Evolutionary conservation across 2,329 filamentous ascomycete genomes (phyloP), one percentile per base, ranked within the genome.

Genomic region (Fusarium sp.): DNA sequence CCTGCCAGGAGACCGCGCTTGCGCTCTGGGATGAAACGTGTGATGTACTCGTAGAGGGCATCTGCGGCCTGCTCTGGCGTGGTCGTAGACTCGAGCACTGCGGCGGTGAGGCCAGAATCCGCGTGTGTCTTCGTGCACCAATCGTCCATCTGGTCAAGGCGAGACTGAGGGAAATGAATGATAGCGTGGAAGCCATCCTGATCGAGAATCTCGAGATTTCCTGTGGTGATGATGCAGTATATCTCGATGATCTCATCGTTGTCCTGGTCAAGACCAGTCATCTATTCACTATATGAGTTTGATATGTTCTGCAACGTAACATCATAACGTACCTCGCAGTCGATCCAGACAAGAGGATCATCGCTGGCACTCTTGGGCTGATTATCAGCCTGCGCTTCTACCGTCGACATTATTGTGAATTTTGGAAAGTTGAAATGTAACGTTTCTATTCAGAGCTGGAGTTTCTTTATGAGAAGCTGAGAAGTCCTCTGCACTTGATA

Each of bases 201-300:
- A 62, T 97, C 93, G 25, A 97, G 80, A 33, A 96, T 78, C 58
- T 92, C 86, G 20, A 99, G 87, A 64, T 93, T 83, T 53, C 88
- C 86, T 71, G 94, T 92, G 9, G 96, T 99, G 76, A 99, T 87
- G 79, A 96, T 91, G 81, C 94, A 97, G 79, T 91, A 95, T 58
- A 98, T 91, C 74, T 97, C 94, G 75, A 98, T 88, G 75, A 98
- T 96, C 56, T 90, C 89, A 76, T 98, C 95, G 32, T 83, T 88
- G 61, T 92, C 87, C 3, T 90, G 85, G 78, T 97, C 85, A n/a
- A 82, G 75, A 13, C 80, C 80, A n/a, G 80, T 98, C 96, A 99
- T 99, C 93, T 97, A 71, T 45, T 44, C 13, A 43, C 17, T 19
- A 61, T 52, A 48, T 71, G 55, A 64, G 57, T 60, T 67, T 40